Conservation (phyloP, 176 grass and related monocot species). For the sorghum (Sorghum bicolor) region Sorghum_bicolor_NCBIv3 NC_012874.2:16789001-16789500, state of each 20-base stretch:
- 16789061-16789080: not conserved
- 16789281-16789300: not conserved
- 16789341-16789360: not conserved
- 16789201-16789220: not conserved
- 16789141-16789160: slow-evolving; percentile 88
- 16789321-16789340: not conserved
- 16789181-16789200: slow-evolving; percentile 96
- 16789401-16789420: not conserved
- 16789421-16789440: not conserved
- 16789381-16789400: not conserved
- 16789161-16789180: slow-evolving; percentile 71
- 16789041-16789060: not conserved
- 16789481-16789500: not conserved
- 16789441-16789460: not conserved
- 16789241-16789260: not conserved
- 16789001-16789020: not conserved
- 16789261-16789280: not conserved
- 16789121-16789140: slow-evolving; percentile 73
- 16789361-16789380: not conserved
- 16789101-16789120: slow-evolving; percentile 41
- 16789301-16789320: not conserved
- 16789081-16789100: slow-evolving; percentile 69
- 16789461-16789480: not conserved
- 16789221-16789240: not conserved
- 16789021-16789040: not conserved